Evolutionary conservation across 2,329 filamentous ascomycete species (phyloP).

Genomic region (Exophiala viscosa): DNA sequence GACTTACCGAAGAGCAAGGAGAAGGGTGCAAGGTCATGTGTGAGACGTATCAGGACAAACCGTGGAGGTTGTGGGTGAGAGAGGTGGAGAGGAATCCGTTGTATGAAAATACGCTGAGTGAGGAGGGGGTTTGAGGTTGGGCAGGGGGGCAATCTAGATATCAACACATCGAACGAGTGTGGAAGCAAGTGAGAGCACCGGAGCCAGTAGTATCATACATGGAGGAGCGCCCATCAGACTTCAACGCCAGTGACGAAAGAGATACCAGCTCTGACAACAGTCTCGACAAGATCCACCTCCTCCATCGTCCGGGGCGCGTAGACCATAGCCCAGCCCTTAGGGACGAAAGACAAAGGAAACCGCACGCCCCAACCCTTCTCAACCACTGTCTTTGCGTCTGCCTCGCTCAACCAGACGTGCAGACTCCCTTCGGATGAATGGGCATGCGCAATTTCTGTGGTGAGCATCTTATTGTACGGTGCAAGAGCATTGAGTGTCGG

Average conservation of each 20-base stretch:
- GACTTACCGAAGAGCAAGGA: constrained; percentile 18
- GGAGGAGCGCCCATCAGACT: constrained; percentile 1
- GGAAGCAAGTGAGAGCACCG: neutral
- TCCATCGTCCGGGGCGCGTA: constrained; percentile 20
- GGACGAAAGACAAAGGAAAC: constrained; percentile 18
- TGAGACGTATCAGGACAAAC: constrained; percentile 19
- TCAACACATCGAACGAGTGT: neutral
- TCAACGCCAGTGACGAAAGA: constrained; percentile 15
- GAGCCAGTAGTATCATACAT: neutral
- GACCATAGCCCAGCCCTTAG: constrained; percentile 22
- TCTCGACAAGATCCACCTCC: constrained; percentile 22
- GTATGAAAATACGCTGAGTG: constrained; percentile 24
- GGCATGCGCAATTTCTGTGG: constrained; percentile 19
- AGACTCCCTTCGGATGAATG: constrained; percentile 18
- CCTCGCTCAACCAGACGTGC: constrained; percentile 22
- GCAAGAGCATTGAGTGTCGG: constrained; percentile 13
- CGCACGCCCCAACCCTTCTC: constrained; percentile 22
- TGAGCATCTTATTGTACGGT: constrained; percentile 9
- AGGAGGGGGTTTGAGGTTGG: neutral
- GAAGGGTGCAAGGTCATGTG: constrained; percentile 16
- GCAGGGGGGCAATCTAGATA: neutral
- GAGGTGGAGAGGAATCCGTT: constrained; percentile 25
- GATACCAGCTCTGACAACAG: constrained; percentile 18
- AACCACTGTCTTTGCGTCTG: constrained; percentile 20
- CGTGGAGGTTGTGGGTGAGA: constrained; percentile 27